Percentiles rank a stretch among this genome's conserved stretches.
These are phyloP conservation scores for Coemansia sp. DNA, from an alignment of 192 early-diverging fungal species.

Conservation along the genomic window DNA sequence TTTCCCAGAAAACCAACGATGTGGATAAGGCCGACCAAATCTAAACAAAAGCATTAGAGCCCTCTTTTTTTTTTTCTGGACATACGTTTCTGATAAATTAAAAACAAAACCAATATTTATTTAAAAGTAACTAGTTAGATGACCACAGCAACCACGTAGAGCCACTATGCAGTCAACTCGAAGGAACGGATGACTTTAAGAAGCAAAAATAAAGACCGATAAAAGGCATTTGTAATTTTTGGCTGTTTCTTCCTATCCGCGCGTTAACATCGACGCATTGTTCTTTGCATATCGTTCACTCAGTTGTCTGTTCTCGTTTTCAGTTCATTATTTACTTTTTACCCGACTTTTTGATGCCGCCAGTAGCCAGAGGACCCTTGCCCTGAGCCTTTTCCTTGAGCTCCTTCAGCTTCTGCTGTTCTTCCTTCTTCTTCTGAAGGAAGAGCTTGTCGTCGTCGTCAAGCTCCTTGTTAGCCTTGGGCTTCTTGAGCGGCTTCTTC, in stretches of 20 bases:
- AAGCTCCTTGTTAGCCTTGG: conserved; percentile 70
- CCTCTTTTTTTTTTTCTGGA: too few species aligned
- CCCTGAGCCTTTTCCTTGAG: conserved; percentile 65
- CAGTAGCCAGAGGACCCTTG: conserved; percentile 64
- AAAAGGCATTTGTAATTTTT: too few species aligned
- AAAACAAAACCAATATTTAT: too few species aligned
- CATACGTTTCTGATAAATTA: too few species aligned
- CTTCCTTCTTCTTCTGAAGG: conserved; percentile 80
- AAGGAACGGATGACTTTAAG: too few species aligned
- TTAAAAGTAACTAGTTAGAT: too few species aligned
- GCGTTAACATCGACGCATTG: too few species aligned
- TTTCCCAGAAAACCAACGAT: neutral
- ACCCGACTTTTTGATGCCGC: conserved; percentile 78
- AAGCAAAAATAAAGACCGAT: too few species aligned
- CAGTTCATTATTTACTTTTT: conserved; percentile 61
- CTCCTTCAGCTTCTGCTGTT: conserved; percentile 75
- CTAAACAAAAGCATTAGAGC: neutral
- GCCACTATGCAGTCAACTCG: too few species aligned
- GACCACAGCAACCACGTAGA: too few species aligned
- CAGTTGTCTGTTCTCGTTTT: neutral
- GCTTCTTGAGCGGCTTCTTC: conserved; percentile 84
- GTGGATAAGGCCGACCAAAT: neutral
- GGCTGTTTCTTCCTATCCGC: too few species aligned
- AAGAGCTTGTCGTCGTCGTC: conserved; percentile 80
- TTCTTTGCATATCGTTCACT: too few species aligned